Evolutionary conservation across 257 asterid species (phyloP), one percentile per base, ranked within the genome.

Genomic region (Solanum chilense): DNA sequence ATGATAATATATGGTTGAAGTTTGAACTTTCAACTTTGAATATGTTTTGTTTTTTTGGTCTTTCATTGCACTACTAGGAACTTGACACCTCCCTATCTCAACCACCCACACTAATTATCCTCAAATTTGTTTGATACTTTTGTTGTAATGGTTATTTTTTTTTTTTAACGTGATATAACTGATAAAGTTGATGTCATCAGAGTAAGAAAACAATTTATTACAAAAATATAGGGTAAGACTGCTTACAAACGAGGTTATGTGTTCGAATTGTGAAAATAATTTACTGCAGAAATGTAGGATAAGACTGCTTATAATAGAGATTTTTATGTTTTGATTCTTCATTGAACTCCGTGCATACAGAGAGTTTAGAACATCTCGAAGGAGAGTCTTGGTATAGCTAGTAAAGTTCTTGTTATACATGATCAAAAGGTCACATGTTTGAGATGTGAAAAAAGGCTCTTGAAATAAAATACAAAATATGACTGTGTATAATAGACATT

Each of bases 341-440:
- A 0, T 56, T 1, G 12, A 56, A 56, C 25, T 2, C 12, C 12
- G 0, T 0, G 64, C 25, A 7, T 7, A 7, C 0, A 0, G 25
- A 56, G 25, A 56, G 64, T 56, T 56, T 56, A 56, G 64, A 7
- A 20, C 64, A 20, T 25, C 25, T 3, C 7, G 64, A 56, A 56
- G 62, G 64, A 18, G n/a, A 56, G 4, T 56, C 11, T 3, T 56
- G 62, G 8, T 18, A 1, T 20, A 56, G 8, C 62, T 52, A 23
- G 2, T 47, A 47, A 47, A 47, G 3, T 47, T 47, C 0, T 47
- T 15, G 9, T 49, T 3, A 15, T 20, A 49, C 3, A 3, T 20
- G 12, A 58, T 1, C 27, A 58, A 14, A 29, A 23, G 15, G 25
- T 62, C 70, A 62, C 31, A 11, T 62, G 31, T 62, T 62, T 14